Conservation (phyloP, 2,329 filamentous ascomycete species). For the Penicillium capsulatum region DNA sequence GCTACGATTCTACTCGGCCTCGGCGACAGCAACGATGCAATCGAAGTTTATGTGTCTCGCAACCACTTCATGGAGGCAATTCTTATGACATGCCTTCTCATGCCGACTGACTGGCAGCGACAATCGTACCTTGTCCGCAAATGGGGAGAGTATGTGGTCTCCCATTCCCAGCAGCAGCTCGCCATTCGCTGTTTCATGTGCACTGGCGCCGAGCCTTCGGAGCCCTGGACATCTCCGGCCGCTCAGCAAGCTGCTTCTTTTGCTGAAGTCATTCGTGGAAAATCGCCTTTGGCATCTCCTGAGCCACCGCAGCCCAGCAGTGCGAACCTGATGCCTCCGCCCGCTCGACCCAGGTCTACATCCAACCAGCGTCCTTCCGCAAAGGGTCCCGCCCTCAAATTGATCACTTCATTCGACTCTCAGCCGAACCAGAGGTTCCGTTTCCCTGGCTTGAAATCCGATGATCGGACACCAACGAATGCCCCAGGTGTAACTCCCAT, state of each 20-base stretch:
- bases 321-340: conserved; percentile 19
- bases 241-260: conserved; percentile 58
- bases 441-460: conserved; percentile 55
- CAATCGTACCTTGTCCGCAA: conserved; percentile 83
- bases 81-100: conserved; percentile 76
- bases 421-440: conserved; percentile 53
- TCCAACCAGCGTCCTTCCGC: conserved; percentile 58
- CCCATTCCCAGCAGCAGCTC: conserved; percentile 80
- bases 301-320: conserved; percentile 52
- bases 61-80: conserved; percentile 90
- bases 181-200: conserved; percentile 92
- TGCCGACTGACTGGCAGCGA: conserved; percentile 83
- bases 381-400: conserved; percentile 78
- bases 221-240: conserved; percentile 83
- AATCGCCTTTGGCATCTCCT: conserved; percentile 46
- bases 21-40: conserved; percentile 87
- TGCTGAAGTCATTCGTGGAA: conserved; percentile 24
- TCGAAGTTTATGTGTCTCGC: conserved; percentile 92
- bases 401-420: conserved; percentile 79
- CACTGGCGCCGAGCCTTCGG: conserved; percentile 75
- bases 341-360: conserved; percentile 42
- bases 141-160: conserved; percentile 90
- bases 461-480: conserved; percentile 68
- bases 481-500: conserved; percentile 80
- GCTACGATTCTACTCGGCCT: conserved; percentile 90